phyloP scores from a whole-genome alignment of 371 early-diverging fungal genomes.

The Lichtheimia ramosa region DNA sequence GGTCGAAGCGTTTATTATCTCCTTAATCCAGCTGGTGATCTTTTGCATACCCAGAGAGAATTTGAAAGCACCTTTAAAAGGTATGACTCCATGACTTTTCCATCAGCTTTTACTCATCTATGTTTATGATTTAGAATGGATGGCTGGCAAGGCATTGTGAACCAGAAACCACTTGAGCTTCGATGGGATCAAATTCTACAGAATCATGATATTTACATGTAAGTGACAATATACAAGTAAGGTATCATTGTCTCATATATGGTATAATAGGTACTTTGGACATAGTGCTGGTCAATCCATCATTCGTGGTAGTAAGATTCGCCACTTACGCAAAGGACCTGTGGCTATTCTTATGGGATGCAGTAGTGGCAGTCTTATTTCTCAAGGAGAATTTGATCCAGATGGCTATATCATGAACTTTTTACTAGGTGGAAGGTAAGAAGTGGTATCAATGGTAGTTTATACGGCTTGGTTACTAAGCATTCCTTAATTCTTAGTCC shows the following conservation, averaged over 20 bases:
- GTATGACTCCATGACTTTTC: constrained; percentile 19
- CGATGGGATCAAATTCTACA: constrained; percentile 60
- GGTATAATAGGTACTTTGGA: constrained; percentile 84
- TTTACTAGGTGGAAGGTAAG: constrained; percentile 73
- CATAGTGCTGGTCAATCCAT: constrained; percentile 96
- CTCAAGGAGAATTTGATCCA: constrained; percentile 86
- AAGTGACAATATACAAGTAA: background rate
- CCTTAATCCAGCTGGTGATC: constrained; percentile 88
- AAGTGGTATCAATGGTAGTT: background rate
- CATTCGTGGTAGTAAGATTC: constrained; percentile 66
- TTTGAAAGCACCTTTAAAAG: constrained; percentile 64
- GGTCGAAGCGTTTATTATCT: constrained; percentile 68
- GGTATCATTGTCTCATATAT: too few relatives aligned
- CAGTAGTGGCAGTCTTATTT: constrained; percentile 76
- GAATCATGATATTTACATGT: constrained; percentile 75
- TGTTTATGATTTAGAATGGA: constrained; percentile 9
- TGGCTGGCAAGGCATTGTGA: constrained; percentile 74
- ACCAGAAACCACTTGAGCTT: constrained; percentile 68
- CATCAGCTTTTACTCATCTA: background rate
- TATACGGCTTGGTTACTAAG: background rate
- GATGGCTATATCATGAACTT: constrained; percentile 80
- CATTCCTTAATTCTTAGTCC: constrained; percentile 48
- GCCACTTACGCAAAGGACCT: constrained; percentile 65
- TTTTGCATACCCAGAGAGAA: constrained; percentile 76
- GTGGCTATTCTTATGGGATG: constrained; percentile 90